Conservation (phyloP, 2,329 filamentous ascomycete genomes). For the Monosporascus sp. region DNA sequence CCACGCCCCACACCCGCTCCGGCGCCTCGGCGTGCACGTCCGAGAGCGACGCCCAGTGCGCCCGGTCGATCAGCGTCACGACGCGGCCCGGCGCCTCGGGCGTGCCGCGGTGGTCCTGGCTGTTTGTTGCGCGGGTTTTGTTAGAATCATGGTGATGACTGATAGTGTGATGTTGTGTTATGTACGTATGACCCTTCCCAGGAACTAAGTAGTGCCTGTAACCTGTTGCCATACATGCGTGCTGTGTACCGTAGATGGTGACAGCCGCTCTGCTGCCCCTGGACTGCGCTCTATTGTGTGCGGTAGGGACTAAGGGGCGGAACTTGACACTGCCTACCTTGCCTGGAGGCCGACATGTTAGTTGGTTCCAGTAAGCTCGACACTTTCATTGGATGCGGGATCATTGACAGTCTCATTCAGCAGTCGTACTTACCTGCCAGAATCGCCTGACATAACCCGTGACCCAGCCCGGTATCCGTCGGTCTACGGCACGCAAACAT, state of each 20-base stretch:
- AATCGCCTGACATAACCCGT: conserved; percentile 91
- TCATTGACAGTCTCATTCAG: not conserved
- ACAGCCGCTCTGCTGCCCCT: no score
- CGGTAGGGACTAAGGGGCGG: not conserved
- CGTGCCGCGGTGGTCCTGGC: conserved; percentile 91
- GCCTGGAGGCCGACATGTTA: not conserved
- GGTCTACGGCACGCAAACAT: conserved; percentile 49
- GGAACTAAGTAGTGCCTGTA: not conserved
- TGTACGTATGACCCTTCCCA: conserved; percentile 4
- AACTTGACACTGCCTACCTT: not conserved
- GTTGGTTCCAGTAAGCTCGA: not conserved
- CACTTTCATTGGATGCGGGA: no score
- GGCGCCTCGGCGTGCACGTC: conserved; percentile 58
- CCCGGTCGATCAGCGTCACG: conserved; percentile 81
- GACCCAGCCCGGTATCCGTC: conserved; percentile 81
- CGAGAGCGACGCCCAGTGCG: conserved; percentile 75
- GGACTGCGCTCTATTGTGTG: no score
- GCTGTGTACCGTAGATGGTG: no score
- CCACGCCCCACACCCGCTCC: conserved; percentile 80
- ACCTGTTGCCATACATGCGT: no score
- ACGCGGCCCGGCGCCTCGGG: conserved; percentile 83
- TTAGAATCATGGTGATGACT: no score
- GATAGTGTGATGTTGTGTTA: conserved; percentile 4
- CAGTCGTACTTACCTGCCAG: conserved; percentile 70
- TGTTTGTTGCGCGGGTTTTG: conserved; percentile 30